phyloP scores from a whole-genome alignment of 768 basidiomycete species.

The Galerina marginata region DNA sequence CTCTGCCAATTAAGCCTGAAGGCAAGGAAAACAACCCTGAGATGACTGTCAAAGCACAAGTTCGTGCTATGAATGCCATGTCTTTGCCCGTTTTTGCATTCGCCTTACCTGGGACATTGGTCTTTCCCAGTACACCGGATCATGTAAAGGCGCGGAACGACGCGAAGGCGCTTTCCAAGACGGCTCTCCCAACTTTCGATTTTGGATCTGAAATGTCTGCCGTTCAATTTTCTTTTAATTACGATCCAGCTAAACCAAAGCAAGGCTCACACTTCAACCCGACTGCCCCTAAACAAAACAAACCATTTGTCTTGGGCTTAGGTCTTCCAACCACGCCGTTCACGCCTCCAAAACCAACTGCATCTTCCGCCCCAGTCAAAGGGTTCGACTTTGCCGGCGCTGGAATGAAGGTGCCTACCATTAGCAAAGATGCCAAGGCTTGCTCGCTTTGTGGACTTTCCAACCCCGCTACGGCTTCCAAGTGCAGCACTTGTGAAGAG shows the following conservation, averaged over 20 bases:
- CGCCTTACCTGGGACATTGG: constrained; percentile 28
- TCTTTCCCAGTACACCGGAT: constrained; percentile 23
- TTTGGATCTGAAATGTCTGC: constrained; percentile 25
- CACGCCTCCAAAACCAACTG: constrained; percentile 9
- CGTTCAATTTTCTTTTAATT: constrained; percentile 11
- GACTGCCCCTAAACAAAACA: constrained; percentile 8
- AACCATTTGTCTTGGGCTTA: neutral
- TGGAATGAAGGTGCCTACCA: constrained; percentile 52
- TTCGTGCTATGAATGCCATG: constrained; percentile 29
- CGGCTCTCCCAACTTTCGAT: constrained; percentile 53
- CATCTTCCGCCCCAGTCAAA: constrained; percentile 28
- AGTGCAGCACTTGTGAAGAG: constrained; percentile 58
- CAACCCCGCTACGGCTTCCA: constrained; percentile 49
- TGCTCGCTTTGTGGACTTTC: constrained; percentile 58
- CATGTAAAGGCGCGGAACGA: constrained; percentile 35
- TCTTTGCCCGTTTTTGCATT: constrained; percentile 47
- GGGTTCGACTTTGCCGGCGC: constrained; percentile 69
- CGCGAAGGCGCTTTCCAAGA: constrained; percentile 44
- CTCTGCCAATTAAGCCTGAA: neutral
- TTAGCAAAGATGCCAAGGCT: constrained; percentile 48
- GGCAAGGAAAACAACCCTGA: neutral
- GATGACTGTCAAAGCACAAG: constrained; percentile 25
- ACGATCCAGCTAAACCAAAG: constrained; percentile 15
- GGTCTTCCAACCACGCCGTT: neutral
- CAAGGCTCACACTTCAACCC: constrained; percentile 9